Percentiles rank a stretch among this genome's conserved stretches.
phyloP scores from a whole-genome alignment of 225 moss, liverwort and hornwort species.

The Sphagnum contortum region DNA sequence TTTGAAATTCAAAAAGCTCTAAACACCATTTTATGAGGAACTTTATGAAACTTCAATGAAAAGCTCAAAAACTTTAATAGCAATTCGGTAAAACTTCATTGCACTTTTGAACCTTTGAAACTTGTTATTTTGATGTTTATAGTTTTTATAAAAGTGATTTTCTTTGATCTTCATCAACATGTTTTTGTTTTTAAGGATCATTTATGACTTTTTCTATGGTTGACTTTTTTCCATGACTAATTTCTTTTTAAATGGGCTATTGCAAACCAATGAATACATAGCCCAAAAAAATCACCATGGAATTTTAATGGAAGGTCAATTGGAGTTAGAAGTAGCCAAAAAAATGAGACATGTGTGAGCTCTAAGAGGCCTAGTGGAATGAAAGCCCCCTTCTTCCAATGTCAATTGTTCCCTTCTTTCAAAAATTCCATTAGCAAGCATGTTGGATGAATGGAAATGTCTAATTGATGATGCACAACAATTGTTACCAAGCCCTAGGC shows the following conservation, averaged over 20 bases:
- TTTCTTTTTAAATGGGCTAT: constrained; percentile 5
- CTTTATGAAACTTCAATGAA: constrained; percentile 8
- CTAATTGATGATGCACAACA: constrained; percentile 25
- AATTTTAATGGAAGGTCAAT: constrained; percentile 27
- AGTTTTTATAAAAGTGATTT: too few relatives aligned
- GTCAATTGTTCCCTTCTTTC: constrained; percentile 28
- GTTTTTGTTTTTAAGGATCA: too few relatives aligned
- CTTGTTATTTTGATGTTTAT: too few relatives aligned
- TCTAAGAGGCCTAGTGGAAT: constrained; percentile 34
- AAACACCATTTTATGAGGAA: constrained; percentile 42
- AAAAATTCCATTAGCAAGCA: constrained; percentile 27
- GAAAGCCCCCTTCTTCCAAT: constrained; percentile 5
- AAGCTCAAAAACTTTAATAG: constrained; percentile 12
- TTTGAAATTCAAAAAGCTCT: constrained; percentile 26
- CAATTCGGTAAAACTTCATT: constrained; percentile 36
- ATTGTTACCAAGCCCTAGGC: constrained; percentile 10
- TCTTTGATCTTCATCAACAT: too few relatives aligned
- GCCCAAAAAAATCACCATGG: constrained; percentile 28
- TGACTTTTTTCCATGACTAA: too few relatives aligned
- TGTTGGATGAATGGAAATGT: constrained; percentile 39
- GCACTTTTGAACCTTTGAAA: constrained; percentile 29
- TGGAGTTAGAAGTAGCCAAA: constrained; percentile 30
- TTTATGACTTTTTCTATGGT: too few relatives aligned
- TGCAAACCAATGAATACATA: constrained; percentile 13
- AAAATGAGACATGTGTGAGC: constrained; percentile 37